These are phyloP conservation scores for Yamadazyma sp. DNA, from an alignment of 805 yeast species.

Conservation along the genomic window DNA sequence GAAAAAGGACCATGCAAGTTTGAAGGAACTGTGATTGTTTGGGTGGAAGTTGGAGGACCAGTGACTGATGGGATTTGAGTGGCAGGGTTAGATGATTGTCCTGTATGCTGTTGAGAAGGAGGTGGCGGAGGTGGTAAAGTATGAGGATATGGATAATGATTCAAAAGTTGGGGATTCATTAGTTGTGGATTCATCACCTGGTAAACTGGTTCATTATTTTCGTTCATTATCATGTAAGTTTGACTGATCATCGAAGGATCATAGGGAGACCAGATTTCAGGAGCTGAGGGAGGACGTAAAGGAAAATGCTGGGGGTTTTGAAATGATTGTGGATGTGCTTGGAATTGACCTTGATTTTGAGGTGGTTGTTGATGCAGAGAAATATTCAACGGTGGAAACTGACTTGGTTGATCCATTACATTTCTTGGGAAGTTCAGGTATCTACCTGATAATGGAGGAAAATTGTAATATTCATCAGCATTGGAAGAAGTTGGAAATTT, in stretches of 20 bases:
- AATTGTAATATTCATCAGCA: constrained; percentile 7
- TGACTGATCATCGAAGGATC: constrained; percentile 10
- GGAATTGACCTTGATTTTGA: constrained; percentile 1
- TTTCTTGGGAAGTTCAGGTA: constrained; percentile 17
- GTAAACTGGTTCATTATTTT: constrained; percentile 13
- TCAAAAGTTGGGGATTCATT: not conserved
- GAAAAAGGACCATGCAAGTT: constrained; percentile 3
- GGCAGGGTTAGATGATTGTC: not conserved
- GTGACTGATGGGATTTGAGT: constrained; percentile 7
- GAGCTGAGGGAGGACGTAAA: constrained; percentile 10
- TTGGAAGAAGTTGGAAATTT: constrained; percentile 8
- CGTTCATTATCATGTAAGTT: constrained; percentile 19
- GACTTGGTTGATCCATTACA: constrained; percentile 1
- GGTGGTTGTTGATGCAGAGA: not conserved
- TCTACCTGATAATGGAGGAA: constrained; percentile 24
- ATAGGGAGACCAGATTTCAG: constrained; percentile 18
- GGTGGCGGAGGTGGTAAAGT: constrained; percentile 2
- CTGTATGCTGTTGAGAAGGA: not conserved
- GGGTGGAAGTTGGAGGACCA: constrained; percentile 8
- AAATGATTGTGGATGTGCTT: not conserved
- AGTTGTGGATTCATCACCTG: constrained; percentile 15
- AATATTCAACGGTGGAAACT: constrained; percentile 4
- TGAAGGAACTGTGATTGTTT: constrained; percentile 7
- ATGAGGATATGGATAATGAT: constrained; percentile 3
- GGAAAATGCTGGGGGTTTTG: too few species aligned